Base-by-base conservation (phyloP, 208 protist species). In the Crithidia expoeki region DNA sequence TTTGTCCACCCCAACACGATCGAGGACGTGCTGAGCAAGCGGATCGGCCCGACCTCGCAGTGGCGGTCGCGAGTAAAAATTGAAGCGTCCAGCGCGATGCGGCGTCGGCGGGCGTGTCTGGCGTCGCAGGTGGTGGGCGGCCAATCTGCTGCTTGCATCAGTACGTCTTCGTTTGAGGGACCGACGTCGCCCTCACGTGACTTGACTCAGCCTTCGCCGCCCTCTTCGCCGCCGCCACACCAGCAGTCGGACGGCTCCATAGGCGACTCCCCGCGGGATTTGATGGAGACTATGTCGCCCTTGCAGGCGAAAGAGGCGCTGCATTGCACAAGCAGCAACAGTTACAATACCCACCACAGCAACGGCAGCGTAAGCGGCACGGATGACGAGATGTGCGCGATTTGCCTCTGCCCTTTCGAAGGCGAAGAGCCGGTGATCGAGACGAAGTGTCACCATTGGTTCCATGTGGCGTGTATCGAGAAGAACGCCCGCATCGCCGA, bases 391-490 rank as follows among this genome's bases (percentile, higher is more conserved):
- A 50, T 51, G n/a, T 93, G 88, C 57, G 56, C 68, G 10, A 84
- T 89, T 38, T 93, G 88, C 32, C 70, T 90, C 4, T 69, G 74
- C 32, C 44, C 60, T 0, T 65, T 93, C 7, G 64, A 49, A 5
- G 66, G 77, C 56, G 77, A 72, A 14, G 57, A 49, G 32, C 77
- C 81, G 7, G 74, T 85, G n/a, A 68, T 90, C 12, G 62, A 79
- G 57, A 86, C 83, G n/a, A 63, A 17, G 27, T 93, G 88, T 66
- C 60, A 77, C n/a, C 88, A 90, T 52, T 84, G 72, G 55, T 90
- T 90, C 44, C 88, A 93, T 55, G 88, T 89, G 1, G 66, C 79
- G 28, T 93, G 88, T 71, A 85, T 89, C 14, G 71, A 81, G 67
- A 76, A 84, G 38, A 76, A 79, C 67, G 27, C 58, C 5, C 69